These are phyloP conservation scores for Davidsoniella neocaledoniae DNA, from an alignment of 2,329 filamentous ascomycete species.

Conservation along the genomic window DNA sequence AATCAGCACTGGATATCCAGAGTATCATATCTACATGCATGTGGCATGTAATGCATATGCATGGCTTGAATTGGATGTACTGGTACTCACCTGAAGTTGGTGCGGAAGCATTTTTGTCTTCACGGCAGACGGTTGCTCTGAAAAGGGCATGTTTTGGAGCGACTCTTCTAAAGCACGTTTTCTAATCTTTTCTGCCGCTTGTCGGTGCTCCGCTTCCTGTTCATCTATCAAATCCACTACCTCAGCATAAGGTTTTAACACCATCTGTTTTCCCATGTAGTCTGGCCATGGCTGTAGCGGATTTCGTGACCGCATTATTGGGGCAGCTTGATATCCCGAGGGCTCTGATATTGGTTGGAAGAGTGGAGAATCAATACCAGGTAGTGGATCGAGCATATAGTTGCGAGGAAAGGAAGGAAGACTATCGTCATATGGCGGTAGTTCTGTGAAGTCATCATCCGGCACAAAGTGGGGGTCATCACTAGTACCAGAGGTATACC, in stretches of 20 bases:
- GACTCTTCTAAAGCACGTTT: constrained; percentile 35
- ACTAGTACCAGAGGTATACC: no score
- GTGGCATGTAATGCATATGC: no score
- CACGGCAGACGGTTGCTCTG: constrained; percentile 47
- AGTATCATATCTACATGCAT: no score
- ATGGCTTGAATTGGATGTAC: constrained; percentile 3
- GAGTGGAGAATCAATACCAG: no score
- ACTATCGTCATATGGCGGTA: no score
- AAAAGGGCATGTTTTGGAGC: constrained; percentile 55
- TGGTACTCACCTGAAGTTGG: constrained; percentile 41
- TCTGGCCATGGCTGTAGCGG: background rate
- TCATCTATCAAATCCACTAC: background rate
- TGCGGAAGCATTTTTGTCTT: constrained; percentile 58
- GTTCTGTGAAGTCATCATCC: no score
- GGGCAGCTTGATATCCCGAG: background rate
- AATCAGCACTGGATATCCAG: no score
- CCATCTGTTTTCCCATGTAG: background rate
- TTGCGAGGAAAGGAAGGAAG: no score
- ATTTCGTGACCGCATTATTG: background rate
- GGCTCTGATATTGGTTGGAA: no score
- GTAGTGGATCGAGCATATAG: no score
- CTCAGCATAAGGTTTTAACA: background rate
- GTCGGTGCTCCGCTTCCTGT: background rate
- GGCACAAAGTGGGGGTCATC: no score
- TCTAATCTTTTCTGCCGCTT: constrained; percentile 1